Evolutionary conservation across 805 yeast genomes (phyloP).

Genomic region (Kazachstania viticola): DNA sequence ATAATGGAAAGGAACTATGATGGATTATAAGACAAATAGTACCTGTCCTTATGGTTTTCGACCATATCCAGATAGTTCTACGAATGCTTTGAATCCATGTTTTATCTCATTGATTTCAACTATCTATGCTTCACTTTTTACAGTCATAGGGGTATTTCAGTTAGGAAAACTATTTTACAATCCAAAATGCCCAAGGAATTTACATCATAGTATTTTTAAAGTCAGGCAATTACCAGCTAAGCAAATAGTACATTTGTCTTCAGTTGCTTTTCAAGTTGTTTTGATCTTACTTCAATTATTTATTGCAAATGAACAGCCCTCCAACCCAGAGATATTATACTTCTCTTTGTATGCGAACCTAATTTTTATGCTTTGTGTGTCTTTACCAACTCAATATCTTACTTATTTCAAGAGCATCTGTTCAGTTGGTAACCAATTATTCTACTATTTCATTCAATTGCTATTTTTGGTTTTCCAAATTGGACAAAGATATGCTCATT

Average conservation of each 20-base stretch:
- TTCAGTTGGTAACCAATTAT: conserved; percentile 20
- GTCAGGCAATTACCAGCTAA: conserved; percentile 6
- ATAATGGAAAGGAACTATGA: too few species aligned
- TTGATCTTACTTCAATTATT: conserved; percentile 7
- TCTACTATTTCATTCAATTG: conserved; percentile 17
- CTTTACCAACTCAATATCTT: conserved; percentile 20
- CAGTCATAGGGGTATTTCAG: conserved; percentile 16
- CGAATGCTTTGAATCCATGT: conserved; percentile 28
- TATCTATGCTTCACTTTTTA: conserved; percentile 9
- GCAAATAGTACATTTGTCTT: conserved; percentile 14
- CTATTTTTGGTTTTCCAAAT: conserved; percentile 13
- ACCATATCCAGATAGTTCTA: conserved; percentile 26
- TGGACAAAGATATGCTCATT: conserved; percentile 14
- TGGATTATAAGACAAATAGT: too few species aligned
- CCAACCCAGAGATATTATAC: conserved; percentile 6
- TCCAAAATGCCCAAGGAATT: conserved; percentile 11
- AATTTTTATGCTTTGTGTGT: conserved; percentile 11
- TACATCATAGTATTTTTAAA: conserved; percentile 4
- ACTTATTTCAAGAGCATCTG: conserved; percentile 22
- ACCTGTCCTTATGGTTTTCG: conserved; percentile 11
- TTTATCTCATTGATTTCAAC: conserved; percentile 16
- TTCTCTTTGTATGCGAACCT: conserved; percentile 11
- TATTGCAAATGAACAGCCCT: conserved; percentile 1
- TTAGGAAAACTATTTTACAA: conserved; percentile 9
- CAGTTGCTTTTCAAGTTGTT: conserved; percentile 12